Conservation (phyloP, 2,329 filamentous ascomycete genomes). For the Daldinia sp. region DNA sequence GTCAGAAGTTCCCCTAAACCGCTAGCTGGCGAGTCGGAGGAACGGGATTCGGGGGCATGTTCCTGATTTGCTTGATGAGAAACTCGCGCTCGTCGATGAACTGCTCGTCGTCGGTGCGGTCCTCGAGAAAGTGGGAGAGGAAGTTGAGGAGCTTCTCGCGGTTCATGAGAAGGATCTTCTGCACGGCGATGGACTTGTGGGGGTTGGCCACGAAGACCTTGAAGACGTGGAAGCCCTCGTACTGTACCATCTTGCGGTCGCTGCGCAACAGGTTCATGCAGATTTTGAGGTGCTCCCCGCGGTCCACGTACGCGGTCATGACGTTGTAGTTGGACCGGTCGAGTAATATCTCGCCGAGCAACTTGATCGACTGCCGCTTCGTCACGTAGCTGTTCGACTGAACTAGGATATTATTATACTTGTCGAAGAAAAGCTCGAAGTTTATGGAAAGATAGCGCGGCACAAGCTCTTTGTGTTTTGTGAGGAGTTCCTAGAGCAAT, state of each 20-base stretch:
- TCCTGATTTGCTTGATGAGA: constrained; percentile 90
- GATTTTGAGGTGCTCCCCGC: constrained; percentile 94
- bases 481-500: constrained; percentile 80
- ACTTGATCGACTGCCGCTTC: constrained; percentile 97
- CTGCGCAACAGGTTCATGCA: constrained; percentile 98
- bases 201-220: constrained; percentile 99
- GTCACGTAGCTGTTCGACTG: constrained; percentile 97
- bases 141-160: constrained; percentile 90
- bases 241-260: constrained; percentile 98
- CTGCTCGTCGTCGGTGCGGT: constrained; percentile 96
- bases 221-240: constrained; percentile 99
- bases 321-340: constrained; percentile 97
- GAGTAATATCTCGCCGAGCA: constrained; percentile 92
- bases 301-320: constrained; percentile 97
- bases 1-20: constrained; percentile 31
- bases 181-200: constrained; percentile 95
- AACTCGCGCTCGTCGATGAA: constrained; percentile 99
- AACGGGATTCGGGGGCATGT: constrained; percentile 71
- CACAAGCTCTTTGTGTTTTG: constrained; percentile 91
- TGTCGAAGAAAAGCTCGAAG: constrained; percentile 92
- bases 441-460: constrained; percentile 89
- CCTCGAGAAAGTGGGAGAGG: constrained; percentile 90
- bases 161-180: constrained; percentile 96
- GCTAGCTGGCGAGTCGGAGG: constrained; percentile 60
- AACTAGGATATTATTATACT: constrained; percentile 88